Evolutionary conservation across 495 filamentous ascomycete species (phyloP).

Genomic region (Talaromyces borbonicus): DNA sequence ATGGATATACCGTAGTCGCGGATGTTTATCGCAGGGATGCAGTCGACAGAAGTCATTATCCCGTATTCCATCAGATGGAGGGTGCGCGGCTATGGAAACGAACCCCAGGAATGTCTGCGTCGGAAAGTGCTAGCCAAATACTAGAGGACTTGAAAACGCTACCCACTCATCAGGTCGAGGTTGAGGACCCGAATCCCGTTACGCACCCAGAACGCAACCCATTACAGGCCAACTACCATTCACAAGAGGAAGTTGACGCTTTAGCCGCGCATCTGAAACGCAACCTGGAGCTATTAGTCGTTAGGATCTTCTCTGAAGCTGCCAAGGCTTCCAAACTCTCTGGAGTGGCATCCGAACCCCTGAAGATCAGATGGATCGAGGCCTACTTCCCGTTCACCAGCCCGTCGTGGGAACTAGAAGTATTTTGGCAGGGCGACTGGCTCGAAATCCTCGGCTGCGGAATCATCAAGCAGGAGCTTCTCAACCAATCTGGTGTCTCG

Average conservation of each 20-base stretch:
- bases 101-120: conserved; percentile 44
- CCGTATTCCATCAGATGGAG: conserved; percentile 98
- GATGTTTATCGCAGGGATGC: conserved; percentile 96
- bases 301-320: conserved; percentile 76
- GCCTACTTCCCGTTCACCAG: conserved; percentile 94
- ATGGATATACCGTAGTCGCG: conserved; percentile 84
- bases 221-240: conserved; percentile 61
- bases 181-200: conserved; percentile 79
- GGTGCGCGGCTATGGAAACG: conserved; percentile 88
- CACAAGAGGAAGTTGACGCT: conserved; percentile 66
- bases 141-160: conserved; percentile 54
- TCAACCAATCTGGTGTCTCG: conserved; percentile 65
- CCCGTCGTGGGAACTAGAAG: conserved; percentile 91
- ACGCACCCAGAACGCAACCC: conserved; percentile 76
- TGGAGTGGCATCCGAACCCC: conserved; percentile 46
- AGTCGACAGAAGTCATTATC: conserved; percentile 89
- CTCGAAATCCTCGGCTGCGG: conserved; percentile 91
- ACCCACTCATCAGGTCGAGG: conserved; percentile 59
- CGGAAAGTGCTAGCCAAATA: conserved; percentile 36
- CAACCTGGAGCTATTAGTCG: conserved; percentile 80
- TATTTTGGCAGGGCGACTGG: conserved; percentile 92
- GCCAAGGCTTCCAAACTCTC: conserved; percentile 48
- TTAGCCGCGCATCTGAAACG: conserved; percentile 79
- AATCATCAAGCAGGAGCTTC: conserved; percentile 72
- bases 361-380: conserved; percentile 88